A percentile compares a stretch with the other conserved stretches of the same genome.
phyloP scores from a whole-genome alignment of 208 protist genomes.

The Leishmania mexicana region DNA sequence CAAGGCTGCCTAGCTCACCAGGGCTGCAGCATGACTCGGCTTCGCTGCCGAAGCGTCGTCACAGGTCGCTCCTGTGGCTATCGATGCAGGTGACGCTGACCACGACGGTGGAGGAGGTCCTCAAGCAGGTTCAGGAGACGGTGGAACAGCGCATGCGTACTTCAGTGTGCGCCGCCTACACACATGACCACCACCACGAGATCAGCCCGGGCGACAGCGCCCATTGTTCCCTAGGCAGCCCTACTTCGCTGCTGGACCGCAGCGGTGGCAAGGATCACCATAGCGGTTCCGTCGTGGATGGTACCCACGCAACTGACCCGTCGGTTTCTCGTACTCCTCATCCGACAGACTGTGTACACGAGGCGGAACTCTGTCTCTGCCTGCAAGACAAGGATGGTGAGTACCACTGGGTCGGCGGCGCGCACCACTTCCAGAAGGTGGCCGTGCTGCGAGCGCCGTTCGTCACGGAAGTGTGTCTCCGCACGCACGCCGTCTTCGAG shows the following conservation, averaged over 20 bases:
- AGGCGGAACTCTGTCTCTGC: constrained; percentile 39
- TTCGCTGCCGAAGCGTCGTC: background rate
- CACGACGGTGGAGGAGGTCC: constrained; percentile 33
- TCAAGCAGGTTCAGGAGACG: constrained; percentile 32
- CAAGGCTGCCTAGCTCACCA: background rate
- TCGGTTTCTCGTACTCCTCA: background rate
- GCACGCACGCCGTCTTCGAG: constrained; percentile 28
- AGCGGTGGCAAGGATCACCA: background rate
- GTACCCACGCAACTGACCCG: background rate
- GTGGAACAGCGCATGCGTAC: constrained; percentile 44
- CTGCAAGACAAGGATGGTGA: constrained; percentile 29
- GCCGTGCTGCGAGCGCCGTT: constrained; percentile 33
- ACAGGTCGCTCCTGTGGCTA: constrained; percentile 41
- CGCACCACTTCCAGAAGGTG: constrained; percentile 13
- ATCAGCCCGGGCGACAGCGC: background rate
- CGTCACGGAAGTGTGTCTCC: constrained; percentile 28
- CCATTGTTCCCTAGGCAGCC: background rate
- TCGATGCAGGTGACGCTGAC: constrained; percentile 35
- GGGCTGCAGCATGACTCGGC: background rate
- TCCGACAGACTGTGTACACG: background rate
- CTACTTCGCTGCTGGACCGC: background rate
- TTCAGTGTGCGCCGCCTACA: constrained; percentile 8
- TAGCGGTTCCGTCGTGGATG: background rate
- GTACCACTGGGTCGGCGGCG: constrained; percentile 42
- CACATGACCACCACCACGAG: background rate